These are phyloP conservation scores for Tubosaeta sp. DNA, from an alignment of 768 basidiomycete genomes.

Conservation along the genomic window DNA sequence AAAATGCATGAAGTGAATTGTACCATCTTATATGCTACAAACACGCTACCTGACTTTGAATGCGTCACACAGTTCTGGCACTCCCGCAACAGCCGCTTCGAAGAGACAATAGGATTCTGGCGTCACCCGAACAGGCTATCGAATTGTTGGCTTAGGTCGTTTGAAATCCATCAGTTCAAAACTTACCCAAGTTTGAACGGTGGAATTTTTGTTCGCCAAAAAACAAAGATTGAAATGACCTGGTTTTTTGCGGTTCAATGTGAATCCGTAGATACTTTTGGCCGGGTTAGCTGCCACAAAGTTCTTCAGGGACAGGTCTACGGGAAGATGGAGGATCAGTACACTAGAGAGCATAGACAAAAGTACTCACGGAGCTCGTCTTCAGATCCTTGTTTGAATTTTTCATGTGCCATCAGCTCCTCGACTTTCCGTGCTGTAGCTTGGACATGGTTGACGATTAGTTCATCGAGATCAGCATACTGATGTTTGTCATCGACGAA, in stretches of 20 bases:
- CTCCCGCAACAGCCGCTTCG: conserved; percentile 85
- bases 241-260: conserved; percentile 80
- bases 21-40: not conserved
- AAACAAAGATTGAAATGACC: conserved; percentile 95
- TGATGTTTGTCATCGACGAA: conserved; percentile 73
- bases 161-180: not conserved
- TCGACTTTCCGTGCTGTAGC: conserved; percentile 91
- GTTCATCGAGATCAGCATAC: conserved; percentile 92
- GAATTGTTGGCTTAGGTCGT: conserved; percentile 2
- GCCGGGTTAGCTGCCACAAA: conserved; percentile 91
- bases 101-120: conserved; percentile 89
- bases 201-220: conserved; percentile 85
- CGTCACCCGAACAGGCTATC: conserved; percentile 77
- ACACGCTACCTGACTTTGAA: conserved; percentile 79
- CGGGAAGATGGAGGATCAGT: not conserved
- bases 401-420: conserved; percentile 92
- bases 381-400: conserved; percentile 85
- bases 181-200: conserved; percentile 85
- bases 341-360: not conserved
- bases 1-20: conserved; percentile 4
- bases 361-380: conserved; percentile 81
- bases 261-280: conserved; percentile 94
- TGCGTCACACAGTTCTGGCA: conserved; percentile 92
- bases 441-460: conserved; percentile 95
- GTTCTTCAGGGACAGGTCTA: conserved; percentile 85